These are phyloP conservation scores for Pseudoscleropodium purum DNA, from an alignment of 225 moss, liverwort and hornwort genomes.

Conservation along the genomic window DNA sequence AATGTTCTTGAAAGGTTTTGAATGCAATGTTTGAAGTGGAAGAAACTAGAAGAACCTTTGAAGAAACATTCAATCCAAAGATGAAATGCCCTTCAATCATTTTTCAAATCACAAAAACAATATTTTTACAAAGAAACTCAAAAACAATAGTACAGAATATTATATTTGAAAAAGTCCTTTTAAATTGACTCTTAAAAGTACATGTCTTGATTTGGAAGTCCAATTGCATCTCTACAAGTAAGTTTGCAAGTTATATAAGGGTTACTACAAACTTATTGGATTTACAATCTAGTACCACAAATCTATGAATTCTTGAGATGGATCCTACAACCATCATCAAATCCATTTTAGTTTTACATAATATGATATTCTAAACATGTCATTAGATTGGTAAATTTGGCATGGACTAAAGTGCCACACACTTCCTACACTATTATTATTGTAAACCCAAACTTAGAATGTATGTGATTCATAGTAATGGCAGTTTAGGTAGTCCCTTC, in stretches of 20 bases:
- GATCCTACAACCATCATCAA: rapidly evolving
- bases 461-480: background rate
- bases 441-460: background rate
- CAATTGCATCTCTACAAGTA: background rate
- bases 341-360: background rate
- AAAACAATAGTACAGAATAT: no score
- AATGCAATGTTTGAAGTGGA: background rate
- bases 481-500: background rate
- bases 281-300: background rate
- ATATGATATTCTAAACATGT: background rate
- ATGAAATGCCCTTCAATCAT: no score
- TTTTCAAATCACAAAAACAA: no score
- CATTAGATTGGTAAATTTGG: background rate
- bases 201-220: background rate
- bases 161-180: no score
- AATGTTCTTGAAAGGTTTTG: background rate
- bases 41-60: background rate
- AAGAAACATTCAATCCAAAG: no score
- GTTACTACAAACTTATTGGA: background rate
- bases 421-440: background rate
- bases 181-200: no score
- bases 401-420: background rate
- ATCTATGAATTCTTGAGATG: background rate
- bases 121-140: no score
- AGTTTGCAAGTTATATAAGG: background rate